Base-by-base conservation (phyloP, 345 rosid genomes). In the Citrus mangshanensis region DNA sequence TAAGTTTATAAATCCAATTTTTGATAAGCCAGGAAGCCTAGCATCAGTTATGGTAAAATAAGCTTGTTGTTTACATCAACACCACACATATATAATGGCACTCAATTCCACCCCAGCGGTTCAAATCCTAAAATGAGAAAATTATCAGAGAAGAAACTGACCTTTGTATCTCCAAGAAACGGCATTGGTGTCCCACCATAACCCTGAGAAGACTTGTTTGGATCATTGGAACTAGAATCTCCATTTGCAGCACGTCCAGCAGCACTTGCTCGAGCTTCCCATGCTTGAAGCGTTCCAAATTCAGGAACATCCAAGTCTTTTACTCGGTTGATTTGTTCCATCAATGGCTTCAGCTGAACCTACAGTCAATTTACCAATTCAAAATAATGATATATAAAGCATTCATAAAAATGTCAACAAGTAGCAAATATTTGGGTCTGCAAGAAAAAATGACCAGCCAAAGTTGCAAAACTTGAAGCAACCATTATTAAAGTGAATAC, bases 141-240 rank as follows among this genome's bases (percentile, higher is more conserved):
- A 49, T 9, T 10, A 32, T n/a, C 49, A 21, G 62, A 70, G 60
- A 70, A 78, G 74, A 40, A 72, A 32, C 18, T 54, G 60, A 95
- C 99, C 93, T 91, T 91, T 18, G 97, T 89, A 81, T 94, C 97
- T 58, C 98, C 98, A 51, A 91, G 92, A 84, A 86, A 93, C 8
- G 95, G 97, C 97, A 96, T 89, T 30, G 95, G 95, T 72, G 97
- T 89, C 78, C 93, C 93, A 79, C 95, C 88, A 85, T 92, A 90
- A 32, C 92, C 91, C 70, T 91, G 94, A 77, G 90, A 82, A 75
- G 88, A 87, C 88, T 87, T 93, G 40, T 88, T 89, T 61, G 91
- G 94, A 88, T 96, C 98, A 86, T 85, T 85, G 68, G 95, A 85
- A 73, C 83, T 81, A 62, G 83, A 79, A 85, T 91, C 97, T 63